Base-by-base conservation (phyloP, 768 basidiomycete genomes). In the Pisolithus marmoratus region DNA sequence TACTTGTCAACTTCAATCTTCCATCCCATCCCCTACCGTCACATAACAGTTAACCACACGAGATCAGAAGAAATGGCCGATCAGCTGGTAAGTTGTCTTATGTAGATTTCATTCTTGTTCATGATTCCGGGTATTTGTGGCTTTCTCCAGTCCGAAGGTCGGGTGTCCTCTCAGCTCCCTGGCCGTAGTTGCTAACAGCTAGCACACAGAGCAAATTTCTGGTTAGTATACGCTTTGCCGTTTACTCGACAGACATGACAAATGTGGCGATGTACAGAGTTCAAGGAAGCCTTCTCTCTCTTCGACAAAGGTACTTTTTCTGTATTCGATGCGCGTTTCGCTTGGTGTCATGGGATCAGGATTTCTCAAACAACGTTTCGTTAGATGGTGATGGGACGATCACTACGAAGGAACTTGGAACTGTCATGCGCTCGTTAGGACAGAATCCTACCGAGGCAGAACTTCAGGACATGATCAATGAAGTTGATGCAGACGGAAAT, bases 211-310 rank as follows among this genome's bases (percentile, higher is more conserved):
- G 69, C 91, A 94, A 79, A 90, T 94, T 62, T 82, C 90, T 63
- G 92, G 92, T 45, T 17, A 45, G 43, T 91, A 64, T 43, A 83
- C 71, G 34, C 15, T 38, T 54, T 43, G 19, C 44, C 44, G 27
- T 12, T 46, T 26, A 36, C 31, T 27, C 34, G 12, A 14, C 29
- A 26, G 36, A 46, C 58, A 9, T 48, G 54, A 54, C 38, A 41
- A 24, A n/a, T 20, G 31, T n/a, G 58, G 44, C 42, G 27, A 23
- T 47, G 31, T 36, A 26, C 67, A 90, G 93, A 95, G 72, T 97
- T 94, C 83, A 97, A 95, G 80, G 95, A 97, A 77, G 94, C 94
- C 46, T 97, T 98, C 76, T 92, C 94, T 53, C 81, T 98, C 20
- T 97, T 98, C 70, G 93, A 96, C 77, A 94, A 93, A 71, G 90